Evolutionary conservation across 352 stramenopile species (phyloP).

Genomic region (Pythium sp.): DNA sequence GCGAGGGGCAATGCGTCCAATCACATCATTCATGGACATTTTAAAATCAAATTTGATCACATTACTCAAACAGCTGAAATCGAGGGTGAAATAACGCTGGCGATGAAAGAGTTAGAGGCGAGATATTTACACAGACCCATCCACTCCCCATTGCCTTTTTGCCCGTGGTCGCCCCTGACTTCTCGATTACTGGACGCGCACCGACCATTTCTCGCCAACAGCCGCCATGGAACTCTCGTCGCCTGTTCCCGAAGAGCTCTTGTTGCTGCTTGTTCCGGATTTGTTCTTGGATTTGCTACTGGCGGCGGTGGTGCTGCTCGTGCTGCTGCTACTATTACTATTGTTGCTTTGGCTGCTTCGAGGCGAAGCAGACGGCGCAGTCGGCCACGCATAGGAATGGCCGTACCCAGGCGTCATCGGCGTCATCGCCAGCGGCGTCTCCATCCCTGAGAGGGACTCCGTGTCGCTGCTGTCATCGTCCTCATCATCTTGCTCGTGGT

Average conservation of each 20-base stretch:
- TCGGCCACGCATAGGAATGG: slow-evolving; percentile 17
- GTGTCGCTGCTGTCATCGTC: slow-evolving; percentile 15
- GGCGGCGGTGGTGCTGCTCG: neutral
- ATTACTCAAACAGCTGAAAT: slow-evolving; percentile 5
- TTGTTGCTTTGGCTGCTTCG: neutral
- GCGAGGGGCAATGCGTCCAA: no score
- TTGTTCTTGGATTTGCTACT: neutral
- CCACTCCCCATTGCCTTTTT: neutral
- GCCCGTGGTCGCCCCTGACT: no score
- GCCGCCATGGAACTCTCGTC: slow-evolving; percentile 1
- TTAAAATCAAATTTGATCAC: neutral
- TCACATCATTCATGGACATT: no score
- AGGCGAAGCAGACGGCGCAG: neutral
- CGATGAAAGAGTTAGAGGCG: neutral
- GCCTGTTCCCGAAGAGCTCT: slow-evolving; percentile 1
- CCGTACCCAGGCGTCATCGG: slow-evolving; percentile 18
- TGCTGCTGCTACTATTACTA: neutral
- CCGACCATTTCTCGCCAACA: slow-evolving; percentile 9
- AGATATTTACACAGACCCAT: neutral
- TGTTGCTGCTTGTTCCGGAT: slow-evolving; percentile 6
- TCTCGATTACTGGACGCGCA: slow-evolving; percentile 2
- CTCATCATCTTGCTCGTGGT: slow-evolving; percentile 1
- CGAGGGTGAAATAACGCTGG: neutral
- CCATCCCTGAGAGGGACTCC: slow-evolving; percentile 21
- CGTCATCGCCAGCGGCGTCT: slow-evolving; percentile 20